Evolutionary conservation across 345 rosid species (phyloP).

Genomic region (Arabidopsis arenosa): DNA sequence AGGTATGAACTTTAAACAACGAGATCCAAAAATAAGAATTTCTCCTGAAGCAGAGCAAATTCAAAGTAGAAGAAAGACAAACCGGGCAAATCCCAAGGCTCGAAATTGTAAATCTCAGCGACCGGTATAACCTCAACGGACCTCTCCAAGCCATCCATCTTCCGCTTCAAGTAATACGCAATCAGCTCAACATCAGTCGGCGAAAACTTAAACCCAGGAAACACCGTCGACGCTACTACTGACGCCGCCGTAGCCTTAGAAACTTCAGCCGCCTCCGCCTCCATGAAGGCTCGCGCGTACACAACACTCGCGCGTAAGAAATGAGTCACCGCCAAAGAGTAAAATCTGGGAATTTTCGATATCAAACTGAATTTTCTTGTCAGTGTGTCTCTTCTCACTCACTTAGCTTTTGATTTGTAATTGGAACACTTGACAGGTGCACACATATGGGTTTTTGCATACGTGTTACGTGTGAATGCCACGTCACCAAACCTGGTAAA

Average conservation of each 20-base stretch:
- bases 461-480: conserved; percentile 27
- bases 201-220: conserved; percentile 83
- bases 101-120: conserved; percentile 65
- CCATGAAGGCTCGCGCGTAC: conserved; percentile 17
- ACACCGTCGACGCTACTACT: conserved; percentile 62
- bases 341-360: neutral
- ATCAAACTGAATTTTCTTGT: neutral
- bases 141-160: conserved; percentile 71
- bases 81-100: conserved; percentile 98
- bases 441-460: conserved; percentile 2
- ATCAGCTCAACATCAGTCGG: conserved; percentile 86
- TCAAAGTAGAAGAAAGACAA: neutral
- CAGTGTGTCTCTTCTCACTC: conserved; percentile 6
- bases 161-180: conserved; percentile 73
- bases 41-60: neutral
- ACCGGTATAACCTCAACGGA: conserved; percentile 75
- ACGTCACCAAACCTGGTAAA: conserved; percentile 30
- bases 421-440: neutral
- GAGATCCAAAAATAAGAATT: neutral
- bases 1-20: too few species aligned
- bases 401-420: neutral
- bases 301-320: neutral
- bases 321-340: neutral
- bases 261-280: conserved; percentile 18
- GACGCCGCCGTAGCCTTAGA: conserved; percentile 59